phyloP scores from a whole-genome alignment of 768 basidiomycete genomes.

The Rhizopogon roseolus region DNA sequence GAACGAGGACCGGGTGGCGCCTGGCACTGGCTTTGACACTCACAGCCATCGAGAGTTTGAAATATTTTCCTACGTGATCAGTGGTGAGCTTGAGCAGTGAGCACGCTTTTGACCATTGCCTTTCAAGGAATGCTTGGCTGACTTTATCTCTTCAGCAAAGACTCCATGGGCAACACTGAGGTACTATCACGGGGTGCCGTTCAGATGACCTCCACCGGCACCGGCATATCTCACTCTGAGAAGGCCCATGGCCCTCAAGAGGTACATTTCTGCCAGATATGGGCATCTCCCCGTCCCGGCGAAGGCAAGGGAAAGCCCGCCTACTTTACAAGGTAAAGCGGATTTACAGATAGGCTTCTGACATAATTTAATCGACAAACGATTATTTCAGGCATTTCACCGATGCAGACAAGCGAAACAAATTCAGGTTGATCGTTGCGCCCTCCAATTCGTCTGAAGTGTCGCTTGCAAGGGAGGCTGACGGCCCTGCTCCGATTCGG shows the following conservation, averaged over 20 bases:
- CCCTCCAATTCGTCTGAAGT: slow-evolving; percentile 61
- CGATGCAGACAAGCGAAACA: slow-evolving; percentile 77
- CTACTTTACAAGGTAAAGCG: slow-evolving; percentile 72
- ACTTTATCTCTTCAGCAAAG: slow-evolving; percentile 47
- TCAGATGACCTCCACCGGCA: slow-evolving; percentile 90
- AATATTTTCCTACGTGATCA: slow-evolving; percentile 86
- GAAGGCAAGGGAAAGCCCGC: slow-evolving; percentile 42
- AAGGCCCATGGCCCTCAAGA: slow-evolving; percentile 44
- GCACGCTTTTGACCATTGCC: slow-evolving; percentile 15
- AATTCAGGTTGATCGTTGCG: slow-evolving; percentile 71
- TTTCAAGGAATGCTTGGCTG: neutral
- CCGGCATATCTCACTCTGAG: slow-evolving; percentile 84
- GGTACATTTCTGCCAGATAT: slow-evolving; percentile 68
- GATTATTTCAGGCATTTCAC: slow-evolving; percentile 52
- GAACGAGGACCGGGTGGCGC: slow-evolving; percentile 86
- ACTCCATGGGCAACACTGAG: slow-evolving; percentile 90
- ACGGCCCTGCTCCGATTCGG: slow-evolving; percentile 80
- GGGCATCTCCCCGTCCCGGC: slow-evolving; percentile 45
- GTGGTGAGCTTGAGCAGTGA: slow-evolving; percentile 78
- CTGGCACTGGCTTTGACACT: slow-evolving; percentile 77
- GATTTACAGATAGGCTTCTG: neutral
- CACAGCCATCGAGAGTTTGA: slow-evolving; percentile 84
- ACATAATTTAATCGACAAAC: neutral
- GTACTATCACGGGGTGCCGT: slow-evolving; percentile 84
- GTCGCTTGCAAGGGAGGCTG: slow-evolving; percentile 51